Evolutionary conservation across 164 flowering plant species (phyloP), one percentile per base, ranked within the genome.

Genomic region (Malania oleifera): DNA sequence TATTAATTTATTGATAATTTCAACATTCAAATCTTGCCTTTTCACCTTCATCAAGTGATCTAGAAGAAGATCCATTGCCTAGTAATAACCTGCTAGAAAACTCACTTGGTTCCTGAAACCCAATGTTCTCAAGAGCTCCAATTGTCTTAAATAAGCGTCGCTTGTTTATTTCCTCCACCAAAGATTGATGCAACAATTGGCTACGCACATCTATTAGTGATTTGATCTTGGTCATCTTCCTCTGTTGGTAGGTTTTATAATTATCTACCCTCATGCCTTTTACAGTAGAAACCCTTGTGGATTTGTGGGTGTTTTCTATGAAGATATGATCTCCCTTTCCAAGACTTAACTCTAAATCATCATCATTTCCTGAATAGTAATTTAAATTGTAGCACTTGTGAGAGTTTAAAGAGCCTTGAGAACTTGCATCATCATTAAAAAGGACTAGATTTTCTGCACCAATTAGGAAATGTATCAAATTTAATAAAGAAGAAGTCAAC

Each of bases 71-170:
- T 9, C 35, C 35, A 31, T 9, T 9, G 9, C 35, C 4, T 9
- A 4, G 6, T 9, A 31, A 31, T 9, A 31, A 4, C 35, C 17
- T 40, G 44, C 45, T 20, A 58, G 40, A 19, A 34, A 26, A 17
- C 35, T 22, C 50, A 20, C 34, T 51, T 1, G 89, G 89, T 35
- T 75, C 70, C 11, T 77, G 86, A 54, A 48, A 87, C 22, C 95
- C 95, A 26, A 90, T 85, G 69, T 77, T 76, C 70, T 87, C 95
- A 20, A 85, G 75, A 1, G 91, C 83, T 11, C 87, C 95, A 31
- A 85, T 84, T 2, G 97, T 90, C 69, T 85, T 87, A 70, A 78
- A 87, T 67, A 84, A 34, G n/a, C 91, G 75, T 27, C 87, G 58
- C 62, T 74, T 82, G 80, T 71, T 69, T 44, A 86, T 65, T 67